Base-by-base conservation (phyloP, 129 eudicot genomes). In the Arctium minus region DNA sequence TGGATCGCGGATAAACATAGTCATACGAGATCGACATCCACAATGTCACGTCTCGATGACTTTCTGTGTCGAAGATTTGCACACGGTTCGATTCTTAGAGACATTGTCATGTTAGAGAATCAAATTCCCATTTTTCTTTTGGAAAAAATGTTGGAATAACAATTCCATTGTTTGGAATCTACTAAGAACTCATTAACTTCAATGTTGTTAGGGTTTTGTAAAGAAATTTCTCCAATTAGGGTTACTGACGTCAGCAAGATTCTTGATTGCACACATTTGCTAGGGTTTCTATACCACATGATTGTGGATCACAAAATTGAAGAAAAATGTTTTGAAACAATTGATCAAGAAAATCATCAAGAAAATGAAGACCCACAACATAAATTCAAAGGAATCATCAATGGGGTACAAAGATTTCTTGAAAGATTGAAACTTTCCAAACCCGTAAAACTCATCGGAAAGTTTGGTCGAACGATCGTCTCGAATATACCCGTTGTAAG, bases 101-200 rank as follows among this genome's bases (percentile, higher is more conserved):
- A 93, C 46, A 72, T 89, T 10, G 36, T 88, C 64, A 90, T 89
- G 97, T 87, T 92, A 1, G 97, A 90, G 76, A 92, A 90, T 76
- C 94, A 92, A 65, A 80, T 90, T 39, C 97, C 93, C 0, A 22
- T 88, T 11, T 91, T 91, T 46, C 65, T 85, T 6, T 33, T 88
- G 39, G 84, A 83, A 60, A 79, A 89, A 60, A 77, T 85, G 75
- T 62, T 92, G 72, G 86, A 83, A 80, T 79, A 53, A 9, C 83
- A 84, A 53, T 22, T 31, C 18, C 39, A 53, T 7, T 86, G 90
- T 0, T 2, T 10, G 2, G 91, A 88, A 48, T 48, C 30, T 11
- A 88, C 91, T 33, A 78, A 90, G 15, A 67, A 84, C 10, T 74
- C 17, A 32, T 79, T 93, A 65, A 36, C 40, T 29, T 38, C 71